A percentile compares a stretch with the other conserved stretches of the same genome.
phyloP scores from a whole-genome alignment of 768 basidiomycete species.

The Glaciozyma martinii region DNA sequence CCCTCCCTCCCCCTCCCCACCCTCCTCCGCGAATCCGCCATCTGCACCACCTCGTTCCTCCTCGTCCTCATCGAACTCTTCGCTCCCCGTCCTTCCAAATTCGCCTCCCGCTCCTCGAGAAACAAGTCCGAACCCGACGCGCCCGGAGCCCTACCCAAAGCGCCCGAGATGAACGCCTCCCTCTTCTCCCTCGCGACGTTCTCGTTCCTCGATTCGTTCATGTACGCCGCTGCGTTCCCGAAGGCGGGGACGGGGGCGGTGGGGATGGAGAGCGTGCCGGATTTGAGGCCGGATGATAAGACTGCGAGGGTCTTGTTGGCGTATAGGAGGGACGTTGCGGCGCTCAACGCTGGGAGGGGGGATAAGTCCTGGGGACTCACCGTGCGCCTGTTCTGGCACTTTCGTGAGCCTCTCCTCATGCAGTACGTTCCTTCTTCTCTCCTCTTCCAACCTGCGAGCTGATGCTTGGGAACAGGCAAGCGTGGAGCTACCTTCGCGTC shows the following conservation, averaged over 20 bases:
- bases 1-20: neutral
- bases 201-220: conserved; percentile 28
- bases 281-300: conserved; percentile 36
- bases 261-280: conserved; percentile 24
- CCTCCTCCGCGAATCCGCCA: conserved; percentile 5
- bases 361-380: neutral
- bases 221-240: conserved; percentile 16
- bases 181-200: conserved; percentile 32
- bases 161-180: conserved; percentile 32
- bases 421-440: conserved; percentile 6
- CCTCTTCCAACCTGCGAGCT: too few species aligned
- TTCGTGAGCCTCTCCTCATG: conserved; percentile 8
- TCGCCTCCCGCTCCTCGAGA: conserved; percentile 8
- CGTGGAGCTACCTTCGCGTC: conserved; percentile 35
- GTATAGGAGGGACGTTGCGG: conserved; percentile 26
- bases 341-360: neutral
- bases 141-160: neutral
- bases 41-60: conserved; percentile 9
- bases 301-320: conserved; percentile 34
- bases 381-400: conserved; percentile 13
- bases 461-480: too few species aligned
- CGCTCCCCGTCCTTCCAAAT: conserved; percentile 16
- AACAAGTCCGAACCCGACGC: neutral
- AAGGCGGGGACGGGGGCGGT: conserved; percentile 1
- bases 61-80: conserved; percentile 31